These are phyloP conservation scores for Ganoderma meredithae DNA, from an alignment of 1,284 basidiomycete genomes.

Conservation along the genomic window DNA sequence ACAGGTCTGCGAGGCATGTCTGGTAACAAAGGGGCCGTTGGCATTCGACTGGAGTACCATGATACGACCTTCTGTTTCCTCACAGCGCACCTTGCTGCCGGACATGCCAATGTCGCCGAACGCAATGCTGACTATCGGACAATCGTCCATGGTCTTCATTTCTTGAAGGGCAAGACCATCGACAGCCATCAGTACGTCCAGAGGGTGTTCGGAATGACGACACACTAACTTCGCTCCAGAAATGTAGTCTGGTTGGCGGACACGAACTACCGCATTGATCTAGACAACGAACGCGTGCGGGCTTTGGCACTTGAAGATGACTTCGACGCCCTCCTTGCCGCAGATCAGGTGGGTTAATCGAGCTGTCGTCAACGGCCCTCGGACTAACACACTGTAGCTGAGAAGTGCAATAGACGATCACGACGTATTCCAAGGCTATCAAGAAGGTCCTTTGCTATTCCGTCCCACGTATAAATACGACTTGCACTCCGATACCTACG, in stretches of 20 bases:
- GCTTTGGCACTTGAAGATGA: slow-evolving; percentile 67
- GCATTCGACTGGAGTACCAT: slow-evolving; percentile 89
- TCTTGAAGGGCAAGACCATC: slow-evolving; percentile 90
- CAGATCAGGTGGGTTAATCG: slow-evolving; percentile 77
- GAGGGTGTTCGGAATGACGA: background rate
- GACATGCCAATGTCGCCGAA: slow-evolving; percentile 89
- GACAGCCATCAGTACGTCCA: slow-evolving; percentile 84
- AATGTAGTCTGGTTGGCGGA: slow-evolving; percentile 95
- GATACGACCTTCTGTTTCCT: slow-evolving; percentile 96
- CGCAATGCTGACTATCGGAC: slow-evolving; percentile 94
- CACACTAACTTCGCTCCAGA: slow-evolving; percentile 47
- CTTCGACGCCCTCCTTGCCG: slow-evolving; percentile 76
- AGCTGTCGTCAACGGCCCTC: background rate
- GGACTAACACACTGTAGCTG: slow-evolving; percentile 53
- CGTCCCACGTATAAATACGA: slow-evolving; percentile 92
- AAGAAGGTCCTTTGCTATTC: slow-evolving; percentile 91
- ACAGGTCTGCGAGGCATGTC: slow-evolving; percentile 97
- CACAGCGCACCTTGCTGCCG: slow-evolving; percentile 95
- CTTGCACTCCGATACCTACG: slow-evolving; percentile 85
- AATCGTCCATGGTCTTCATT: slow-evolving; percentile 84
- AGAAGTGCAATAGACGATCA: slow-evolving; percentile 73
- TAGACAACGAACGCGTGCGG: slow-evolving; percentile 85
- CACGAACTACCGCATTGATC: slow-evolving; percentile 93
- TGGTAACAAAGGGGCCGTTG: slow-evolving; percentile 97
- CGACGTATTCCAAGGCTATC: slow-evolving; percentile 83